These are phyloP conservation scores for Rhododendron vialii DNA, from an alignment of 148 eudicot genomes.

Conservation along the genomic window DNA sequence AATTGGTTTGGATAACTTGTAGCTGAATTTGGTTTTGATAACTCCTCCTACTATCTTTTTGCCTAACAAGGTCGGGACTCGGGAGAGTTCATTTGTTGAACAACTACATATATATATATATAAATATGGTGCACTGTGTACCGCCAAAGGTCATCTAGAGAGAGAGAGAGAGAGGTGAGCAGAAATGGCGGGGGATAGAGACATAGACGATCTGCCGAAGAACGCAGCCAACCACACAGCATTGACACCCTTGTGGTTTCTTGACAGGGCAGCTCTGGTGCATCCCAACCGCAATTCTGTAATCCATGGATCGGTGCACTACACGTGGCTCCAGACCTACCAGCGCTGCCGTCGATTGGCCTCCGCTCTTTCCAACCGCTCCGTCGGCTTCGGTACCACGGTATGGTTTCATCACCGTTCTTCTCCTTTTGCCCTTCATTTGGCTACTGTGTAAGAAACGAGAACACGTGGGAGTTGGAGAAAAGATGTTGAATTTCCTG, in stretches of 20 bases:
- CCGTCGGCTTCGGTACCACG: constrained; percentile 54
- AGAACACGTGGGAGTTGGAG: background rate
- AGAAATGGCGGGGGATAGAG: constrained; percentile 40
- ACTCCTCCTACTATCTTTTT: background rate
- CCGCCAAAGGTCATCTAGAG: background rate
- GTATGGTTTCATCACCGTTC: constrained; percentile 20
- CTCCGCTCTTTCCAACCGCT: constrained; percentile 58
- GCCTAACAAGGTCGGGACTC: too few species aligned
- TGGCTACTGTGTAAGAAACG: background rate
- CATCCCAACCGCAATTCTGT: constrained; percentile 61
- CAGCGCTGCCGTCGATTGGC: constrained; percentile 82
- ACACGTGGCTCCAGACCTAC: constrained; percentile 86
- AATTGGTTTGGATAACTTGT: background rate
- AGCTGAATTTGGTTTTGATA: background rate
- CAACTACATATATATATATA: background rate
- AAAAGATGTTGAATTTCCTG: too few species aligned
- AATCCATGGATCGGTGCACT: constrained; percentile 47
- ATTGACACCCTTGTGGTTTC: constrained; percentile 71
- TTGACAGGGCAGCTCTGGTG: constrained; percentile 79
- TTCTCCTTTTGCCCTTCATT: background rate
- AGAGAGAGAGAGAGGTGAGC: constrained; percentile 7
- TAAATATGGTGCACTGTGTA: too few species aligned
- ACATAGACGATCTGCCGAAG: constrained; percentile 81
- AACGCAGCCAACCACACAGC: constrained; percentile 78
- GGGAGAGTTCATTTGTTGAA: background rate